A percentile compares a stretch with the other conserved stretches of the same genome.
Conservation (phyloP, 2,329 filamentous ascomycete species). For the Penicillium sp. region DNA sequence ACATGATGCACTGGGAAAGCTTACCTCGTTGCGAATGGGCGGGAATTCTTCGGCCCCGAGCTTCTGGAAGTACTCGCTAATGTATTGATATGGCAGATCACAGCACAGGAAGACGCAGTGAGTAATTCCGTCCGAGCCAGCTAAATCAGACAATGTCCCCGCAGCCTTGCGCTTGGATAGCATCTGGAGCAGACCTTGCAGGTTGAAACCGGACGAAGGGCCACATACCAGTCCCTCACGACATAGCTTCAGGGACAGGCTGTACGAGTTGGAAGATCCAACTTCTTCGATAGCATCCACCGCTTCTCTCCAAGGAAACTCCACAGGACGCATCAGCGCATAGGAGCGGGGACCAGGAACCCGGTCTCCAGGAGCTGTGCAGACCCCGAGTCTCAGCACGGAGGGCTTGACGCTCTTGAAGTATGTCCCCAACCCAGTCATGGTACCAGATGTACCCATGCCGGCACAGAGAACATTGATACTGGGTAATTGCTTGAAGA, state of each 20-base stretch:
- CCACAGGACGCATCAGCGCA: slow-evolving; percentile 51
- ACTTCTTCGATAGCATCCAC: slow-evolving; percentile 61
- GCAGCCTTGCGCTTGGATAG: slow-evolving; percentile 52
- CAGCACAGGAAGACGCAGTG: slow-evolving; percentile 64
- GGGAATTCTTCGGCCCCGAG: slow-evolving; percentile 53
- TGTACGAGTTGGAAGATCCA: slow-evolving; percentile 56
- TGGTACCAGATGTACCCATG: slow-evolving; percentile 58
- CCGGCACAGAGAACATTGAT: slow-evolving; percentile 59
- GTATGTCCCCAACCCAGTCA: slow-evolving; percentile 54
- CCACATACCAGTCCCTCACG: slow-evolving; percentile 61
- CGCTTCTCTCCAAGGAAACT: slow-evolving; percentile 60
- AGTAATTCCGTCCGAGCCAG: slow-evolving; percentile 49
- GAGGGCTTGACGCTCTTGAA: slow-evolving; percentile 52
- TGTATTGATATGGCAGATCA: slow-evolving; percentile 65
- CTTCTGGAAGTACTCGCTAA: slow-evolving; percentile 62
- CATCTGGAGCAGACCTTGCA: slow-evolving; percentile 55
- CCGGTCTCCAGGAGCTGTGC: slow-evolving; percentile 58
- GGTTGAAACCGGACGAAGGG: slow-evolving; percentile 62
- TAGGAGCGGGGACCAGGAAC: slow-evolving; percentile 61
- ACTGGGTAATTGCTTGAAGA: slow-evolving; percentile 57
- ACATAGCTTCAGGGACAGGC: slow-evolving; percentile 56
- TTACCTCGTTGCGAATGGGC: slow-evolving; percentile 50
- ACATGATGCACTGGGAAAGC: slow-evolving; percentile 2
- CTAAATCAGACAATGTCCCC: slow-evolving; percentile 48
- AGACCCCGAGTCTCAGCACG: slow-evolving; percentile 48